phyloP scores from a whole-genome alignment of 78 protist genomes.

The Dictyostelium citrinum region DNA sequence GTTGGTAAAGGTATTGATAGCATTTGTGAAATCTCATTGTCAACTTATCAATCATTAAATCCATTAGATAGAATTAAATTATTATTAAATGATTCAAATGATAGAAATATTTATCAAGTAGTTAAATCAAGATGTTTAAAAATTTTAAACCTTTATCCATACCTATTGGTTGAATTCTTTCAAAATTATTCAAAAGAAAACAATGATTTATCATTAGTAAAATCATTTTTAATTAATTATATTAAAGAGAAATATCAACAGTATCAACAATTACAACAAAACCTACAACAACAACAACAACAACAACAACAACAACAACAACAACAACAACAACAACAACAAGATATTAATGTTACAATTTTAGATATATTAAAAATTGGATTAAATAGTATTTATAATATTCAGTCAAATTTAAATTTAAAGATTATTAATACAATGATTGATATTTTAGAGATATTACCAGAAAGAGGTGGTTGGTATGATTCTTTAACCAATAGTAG shows the following conservation, averaged over 20 bases:
- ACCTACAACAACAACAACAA: neutral
- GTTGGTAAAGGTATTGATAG: neutral
- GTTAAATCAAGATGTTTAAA: neutral
- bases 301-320: neutral
- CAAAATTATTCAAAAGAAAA: constrained; percentile 5
- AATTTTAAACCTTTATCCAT: neutral
- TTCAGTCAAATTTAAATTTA: neutral
- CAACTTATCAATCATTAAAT: neutral
- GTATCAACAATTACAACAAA: neutral
- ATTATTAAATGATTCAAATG: neutral
- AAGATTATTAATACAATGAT: neutral
- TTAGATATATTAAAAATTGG: neutral
- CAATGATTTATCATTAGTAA: neutral
- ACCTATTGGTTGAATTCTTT: neutral
- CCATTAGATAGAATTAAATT: neutral
- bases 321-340: neutral
- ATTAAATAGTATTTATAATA: constrained; percentile 4
- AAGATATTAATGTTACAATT: neutral
- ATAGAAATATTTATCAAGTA: neutral
- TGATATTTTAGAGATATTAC: neutral
- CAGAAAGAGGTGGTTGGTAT: neutral
- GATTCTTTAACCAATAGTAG: neutral
- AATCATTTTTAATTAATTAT: neutral
- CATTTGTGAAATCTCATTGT: neutral
- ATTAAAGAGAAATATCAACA: neutral